Percentiles rank a stretch among this genome's conserved stretches.
phyloP scores from a whole-genome alignment of 2,329 filamentous ascomycete genomes.

The Lomentospora prolificans region DNA sequence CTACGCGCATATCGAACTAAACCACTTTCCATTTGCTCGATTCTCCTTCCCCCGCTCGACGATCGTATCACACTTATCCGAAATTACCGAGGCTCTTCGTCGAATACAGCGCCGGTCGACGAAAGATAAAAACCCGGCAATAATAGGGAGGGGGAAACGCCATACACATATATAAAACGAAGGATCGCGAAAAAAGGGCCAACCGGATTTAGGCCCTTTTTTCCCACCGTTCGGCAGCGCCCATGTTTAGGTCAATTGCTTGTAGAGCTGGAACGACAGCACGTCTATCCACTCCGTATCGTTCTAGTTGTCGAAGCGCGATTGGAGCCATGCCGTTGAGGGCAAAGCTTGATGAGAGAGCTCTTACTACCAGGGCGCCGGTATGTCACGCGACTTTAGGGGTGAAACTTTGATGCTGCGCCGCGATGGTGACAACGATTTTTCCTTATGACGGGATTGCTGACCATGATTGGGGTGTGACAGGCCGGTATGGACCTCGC shows the following conservation, averaged over 20 bases:
- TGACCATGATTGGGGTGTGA: not conserved
- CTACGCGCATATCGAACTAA: not conserved
- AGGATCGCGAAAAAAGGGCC: not conserved
- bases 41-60: constrained; percentile 1
- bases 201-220: constrained; percentile 23
- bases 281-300: constrained; percentile 30
- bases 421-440: no score
- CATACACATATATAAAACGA: not conserved
- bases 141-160: not conserved
- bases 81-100: not conserved
- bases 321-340: constrained; percentile 61
- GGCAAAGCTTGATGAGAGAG: constrained; percentile 48
- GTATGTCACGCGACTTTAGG: not conserved
- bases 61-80: not conserved
- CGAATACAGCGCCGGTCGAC: not conserved
- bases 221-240: not conserved
- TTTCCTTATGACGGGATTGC: no score
- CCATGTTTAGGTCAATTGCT: constrained; percentile 33
- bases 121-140: not conserved
- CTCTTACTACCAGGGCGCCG: not conserved
- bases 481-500: constrained; percentile 6
- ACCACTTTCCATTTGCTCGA: not conserved
- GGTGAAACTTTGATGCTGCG: not conserved
- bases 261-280: constrained; percentile 44
- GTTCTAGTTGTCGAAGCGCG: constrained; percentile 27